Conservation (phyloP, 306 rosid species). For the Carpinus fangiana region DNA sequence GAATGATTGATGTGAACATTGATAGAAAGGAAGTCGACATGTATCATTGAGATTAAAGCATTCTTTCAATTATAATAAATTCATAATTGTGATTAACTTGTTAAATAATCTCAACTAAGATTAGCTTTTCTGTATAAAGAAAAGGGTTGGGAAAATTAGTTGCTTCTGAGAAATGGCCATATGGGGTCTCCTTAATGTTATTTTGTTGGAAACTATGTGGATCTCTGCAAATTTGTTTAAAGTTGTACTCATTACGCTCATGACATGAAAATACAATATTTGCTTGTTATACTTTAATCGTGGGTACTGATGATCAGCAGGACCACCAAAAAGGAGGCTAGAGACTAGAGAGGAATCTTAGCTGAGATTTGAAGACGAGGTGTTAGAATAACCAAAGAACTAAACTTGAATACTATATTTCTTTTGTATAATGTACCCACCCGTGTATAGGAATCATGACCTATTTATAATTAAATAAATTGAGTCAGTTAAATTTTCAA, state of each 20-base stretch:
- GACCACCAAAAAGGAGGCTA: constrained; percentile 6
- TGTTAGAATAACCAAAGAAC: too few species aligned
- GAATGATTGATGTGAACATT: constrained; percentile 60
- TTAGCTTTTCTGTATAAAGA: constrained; percentile 31
- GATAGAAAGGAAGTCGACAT: constrained; percentile 30
- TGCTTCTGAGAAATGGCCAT: constrained; percentile 23
- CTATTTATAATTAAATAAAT: too few species aligned
- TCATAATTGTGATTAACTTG: constrained; percentile 35
- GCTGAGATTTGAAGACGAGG: background rate
- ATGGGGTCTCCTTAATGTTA: constrained; percentile 19
- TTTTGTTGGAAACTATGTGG: constrained; percentile 25
- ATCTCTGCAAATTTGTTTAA: constrained; percentile 34
- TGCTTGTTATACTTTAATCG: constrained; percentile 21
- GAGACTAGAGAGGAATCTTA: background rate
- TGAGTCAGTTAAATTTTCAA: too few species aligned
- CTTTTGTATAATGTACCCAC: too few species aligned
- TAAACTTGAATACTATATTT: too few species aligned
- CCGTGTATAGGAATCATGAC: too few species aligned
- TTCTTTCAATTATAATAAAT: constrained; percentile 46
- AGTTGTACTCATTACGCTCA: constrained; percentile 59
- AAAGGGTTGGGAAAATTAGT: constrained; percentile 43
- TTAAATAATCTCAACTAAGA: constrained; percentile 36
- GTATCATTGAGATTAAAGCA: constrained; percentile 39
- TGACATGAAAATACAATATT: constrained; percentile 31
- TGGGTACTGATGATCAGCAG: constrained; percentile 6